These are phyloP conservation scores for Lactifluus subvellereus DNA, from an alignment of 768 basidiomycete species.

Conservation along the genomic window DNA sequence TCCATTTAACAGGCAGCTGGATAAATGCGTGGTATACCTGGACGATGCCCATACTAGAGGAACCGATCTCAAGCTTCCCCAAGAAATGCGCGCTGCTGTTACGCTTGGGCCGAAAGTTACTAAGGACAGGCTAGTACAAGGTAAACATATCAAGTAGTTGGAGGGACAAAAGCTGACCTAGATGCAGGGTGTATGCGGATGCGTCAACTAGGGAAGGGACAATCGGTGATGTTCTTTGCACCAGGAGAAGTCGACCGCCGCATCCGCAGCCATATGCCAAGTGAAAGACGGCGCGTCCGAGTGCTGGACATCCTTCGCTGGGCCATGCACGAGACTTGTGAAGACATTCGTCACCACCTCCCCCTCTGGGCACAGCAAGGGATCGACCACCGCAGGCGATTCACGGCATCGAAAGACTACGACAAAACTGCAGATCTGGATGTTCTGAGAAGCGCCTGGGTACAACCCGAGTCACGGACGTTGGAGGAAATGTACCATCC, in stretches of 20 bases:
- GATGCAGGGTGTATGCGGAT: no score
- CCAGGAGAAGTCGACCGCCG: constrained; percentile 7
- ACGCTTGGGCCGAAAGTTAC: no score
- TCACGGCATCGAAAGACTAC: neutral
- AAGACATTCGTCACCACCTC: constrained; percentile 13
- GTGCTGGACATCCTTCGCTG: constrained; percentile 17
- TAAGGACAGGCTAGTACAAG: constrained; percentile 40
- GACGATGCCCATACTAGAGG: no score
- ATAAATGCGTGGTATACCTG: no score
- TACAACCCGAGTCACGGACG: no score
- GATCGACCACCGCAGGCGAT: neutral
- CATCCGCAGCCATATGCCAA: constrained; percentile 6
- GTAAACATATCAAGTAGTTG: constrained; percentile 25
- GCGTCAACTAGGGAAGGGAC: no score
- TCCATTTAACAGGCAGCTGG: no score
- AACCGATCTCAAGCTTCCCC: no score
- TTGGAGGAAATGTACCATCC: no score
- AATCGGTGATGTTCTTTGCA: no score
- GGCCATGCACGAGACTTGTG: constrained; percentile 19
- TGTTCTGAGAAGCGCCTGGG: neutral
- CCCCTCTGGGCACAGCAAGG: constrained; percentile 1
- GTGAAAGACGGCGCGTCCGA: neutral
- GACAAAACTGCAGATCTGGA: neutral
- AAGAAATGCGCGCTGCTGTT: no score
- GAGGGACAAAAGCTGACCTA: neutral